Conservation (phyloP, 2,329 filamentous ascomycete genomes). For the Colletotrichum gigasporum region DNA sequence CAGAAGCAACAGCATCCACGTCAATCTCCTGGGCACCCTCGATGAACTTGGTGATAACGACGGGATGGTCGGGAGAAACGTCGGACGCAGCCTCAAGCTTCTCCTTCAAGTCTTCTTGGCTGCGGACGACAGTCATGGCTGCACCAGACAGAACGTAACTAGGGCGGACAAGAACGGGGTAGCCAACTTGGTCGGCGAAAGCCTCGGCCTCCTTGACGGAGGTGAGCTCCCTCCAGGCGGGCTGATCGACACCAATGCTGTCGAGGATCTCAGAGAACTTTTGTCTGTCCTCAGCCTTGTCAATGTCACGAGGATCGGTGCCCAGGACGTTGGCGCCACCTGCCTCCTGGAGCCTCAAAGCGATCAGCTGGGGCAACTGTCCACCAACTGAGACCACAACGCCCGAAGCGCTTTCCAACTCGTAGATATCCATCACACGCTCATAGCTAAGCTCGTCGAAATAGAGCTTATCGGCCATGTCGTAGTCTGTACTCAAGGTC, state of each 20-base stretch:
- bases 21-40: conserved; percentile 97
- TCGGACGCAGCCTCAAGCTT: conserved; percentile 91
- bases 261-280: conserved; percentile 99
- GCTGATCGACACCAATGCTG: conserved; percentile 95
- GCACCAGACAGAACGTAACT: conserved; percentile 97
- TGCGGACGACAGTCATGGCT: conserved; percentile 97
- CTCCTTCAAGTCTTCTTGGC: conserved; percentile 88
- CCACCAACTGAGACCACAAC: conserved; percentile 97
- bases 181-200: conserved; percentile 86
- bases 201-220: conserved; percentile 87
- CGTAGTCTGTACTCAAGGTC: conserved; percentile 85
- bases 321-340: conserved; percentile 92
- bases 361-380: conserved; percentile 97
- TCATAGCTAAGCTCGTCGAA: conserved; percentile 98
- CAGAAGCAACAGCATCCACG: conserved; percentile 88
- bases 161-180: conserved; percentile 94
- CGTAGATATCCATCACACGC: conserved; percentile 98
- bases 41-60: conserved; percentile 98
- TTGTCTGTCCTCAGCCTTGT: conserved; percentile 97
- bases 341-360: conserved; percentile 89
- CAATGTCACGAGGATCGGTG: conserved; percentile 92
- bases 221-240: conserved; percentile 96
- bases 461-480: conserved; percentile 90
- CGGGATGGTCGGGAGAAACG: conserved; percentile 95
- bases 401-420: conserved; percentile 84